Percentiles rank a stretch among this genome's conserved stretches.
Evolutionary conservation across 352 stramenopile species (phyloP).

Genomic region (Thraustochytrium striatum): DNA sequence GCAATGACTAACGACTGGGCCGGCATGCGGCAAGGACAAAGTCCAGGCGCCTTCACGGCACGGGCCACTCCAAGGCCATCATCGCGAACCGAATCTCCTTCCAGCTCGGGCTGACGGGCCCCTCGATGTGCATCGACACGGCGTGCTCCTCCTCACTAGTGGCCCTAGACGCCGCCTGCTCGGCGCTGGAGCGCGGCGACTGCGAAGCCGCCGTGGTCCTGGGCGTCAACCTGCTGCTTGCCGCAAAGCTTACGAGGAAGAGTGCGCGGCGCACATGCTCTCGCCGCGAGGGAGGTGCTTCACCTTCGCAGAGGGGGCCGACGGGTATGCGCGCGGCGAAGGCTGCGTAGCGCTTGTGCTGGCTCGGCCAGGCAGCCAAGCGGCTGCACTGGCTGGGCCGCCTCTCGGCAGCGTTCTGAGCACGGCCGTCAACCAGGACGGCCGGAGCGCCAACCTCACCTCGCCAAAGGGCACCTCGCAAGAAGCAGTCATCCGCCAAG

Average conservation of each 20-base stretch:
- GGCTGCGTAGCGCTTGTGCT: slow-evolving; percentile 58
- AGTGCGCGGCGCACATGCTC: slow-evolving; percentile 37
- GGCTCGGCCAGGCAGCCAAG: not conserved
- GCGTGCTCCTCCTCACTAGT: slow-evolving; percentile 50
- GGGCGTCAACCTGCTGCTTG: slow-evolving; percentile 45
- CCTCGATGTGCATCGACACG: slow-evolving; percentile 50
- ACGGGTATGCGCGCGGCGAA: slow-evolving; percentile 60
- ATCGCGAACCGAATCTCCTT: slow-evolving; percentile 49
- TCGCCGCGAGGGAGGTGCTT: slow-evolving; percentile 46
- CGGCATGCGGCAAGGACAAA: not conserved
- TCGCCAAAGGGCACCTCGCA: slow-evolving; percentile 58
- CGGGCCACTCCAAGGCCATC: slow-evolving; percentile 11
- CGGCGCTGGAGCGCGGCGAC: slow-evolving; percentile 1
- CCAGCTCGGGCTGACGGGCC: slow-evolving; percentile 39
- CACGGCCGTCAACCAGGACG: slow-evolving; percentile 56
- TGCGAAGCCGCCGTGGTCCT: slow-evolving; percentile 48
- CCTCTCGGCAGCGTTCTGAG: not conserved
- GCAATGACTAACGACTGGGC: slow-evolving; percentile 45
- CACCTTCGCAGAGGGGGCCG: slow-evolving; percentile 54
- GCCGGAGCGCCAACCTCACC: slow-evolving; percentile 56
- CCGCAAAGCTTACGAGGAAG: slow-evolving; percentile 26
- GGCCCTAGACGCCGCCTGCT: slow-evolving; percentile 31
- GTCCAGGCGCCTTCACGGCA: slow-evolving; percentile 17
- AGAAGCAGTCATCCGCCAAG: slow-evolving; percentile 49
- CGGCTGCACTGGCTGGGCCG: not conserved